These are phyloP conservation scores for Kazachstania kunashirensis DNA, from an alignment of 805 yeast species.

Conservation along the genomic window DNA sequence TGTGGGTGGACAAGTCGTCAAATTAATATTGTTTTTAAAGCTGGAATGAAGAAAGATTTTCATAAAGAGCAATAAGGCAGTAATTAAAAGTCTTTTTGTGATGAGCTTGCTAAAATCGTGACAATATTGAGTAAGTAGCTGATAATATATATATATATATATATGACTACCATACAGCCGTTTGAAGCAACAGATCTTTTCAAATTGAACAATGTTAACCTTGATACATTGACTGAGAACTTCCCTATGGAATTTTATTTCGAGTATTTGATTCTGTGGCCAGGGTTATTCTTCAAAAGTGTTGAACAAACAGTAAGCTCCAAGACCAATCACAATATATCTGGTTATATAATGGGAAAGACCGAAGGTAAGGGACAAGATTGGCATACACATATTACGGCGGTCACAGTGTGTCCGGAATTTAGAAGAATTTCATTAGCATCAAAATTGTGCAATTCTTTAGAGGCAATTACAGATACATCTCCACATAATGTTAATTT, in stretches of 20 bases:
- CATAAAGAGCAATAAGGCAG: too few relatives aligned
- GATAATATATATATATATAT: too few relatives aligned
- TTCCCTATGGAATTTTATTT: conserved; percentile 76
- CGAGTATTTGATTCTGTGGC: conserved; percentile 80
- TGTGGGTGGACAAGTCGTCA: too few relatives aligned
- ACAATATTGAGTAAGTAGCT: too few relatives aligned
- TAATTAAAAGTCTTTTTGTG: too few relatives aligned
- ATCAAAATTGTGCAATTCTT: conserved; percentile 59
- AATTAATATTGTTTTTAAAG: too few relatives aligned
- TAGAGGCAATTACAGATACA: conserved; percentile 66
- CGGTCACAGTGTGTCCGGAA: conserved; percentile 78
- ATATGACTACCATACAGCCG: conserved; percentile 85
- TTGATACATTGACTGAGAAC: conserved; percentile 88
- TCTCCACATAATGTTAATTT: conserved; percentile 75
- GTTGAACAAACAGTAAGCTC: conserved; percentile 36
- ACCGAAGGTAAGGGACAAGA: conserved; percentile 77
- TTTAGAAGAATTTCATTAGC: conserved; percentile 85
- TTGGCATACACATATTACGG: conserved; percentile 96
- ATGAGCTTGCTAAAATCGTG: too few relatives aligned
- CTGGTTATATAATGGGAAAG: conserved; percentile 92
- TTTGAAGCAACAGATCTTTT: conserved; percentile 81
- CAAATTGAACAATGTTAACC: conserved; percentile 59
- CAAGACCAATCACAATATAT: conserved; percentile 14
- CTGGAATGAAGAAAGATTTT: too few relatives aligned
- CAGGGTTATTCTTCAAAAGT: conserved; percentile 76